Conservation (phyloP, 2,329 filamentous ascomycete species). For the Botrytis fragariae region DNA sequence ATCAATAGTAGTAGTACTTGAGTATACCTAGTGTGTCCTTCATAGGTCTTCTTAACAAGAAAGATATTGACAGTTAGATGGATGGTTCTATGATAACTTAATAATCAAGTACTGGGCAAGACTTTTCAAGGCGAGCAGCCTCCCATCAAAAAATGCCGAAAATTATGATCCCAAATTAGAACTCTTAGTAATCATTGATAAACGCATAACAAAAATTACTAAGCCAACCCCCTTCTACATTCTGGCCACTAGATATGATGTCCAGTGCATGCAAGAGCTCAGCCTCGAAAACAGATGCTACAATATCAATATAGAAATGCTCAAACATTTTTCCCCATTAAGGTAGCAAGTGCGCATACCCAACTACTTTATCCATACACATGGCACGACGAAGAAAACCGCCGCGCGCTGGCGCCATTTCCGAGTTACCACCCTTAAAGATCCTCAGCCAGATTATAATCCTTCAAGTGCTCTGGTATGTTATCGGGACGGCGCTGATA, state of each 20-base stretch:
- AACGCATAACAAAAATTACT: background rate
- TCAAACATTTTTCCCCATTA: background rate
- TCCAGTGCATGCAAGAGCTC: background rate
- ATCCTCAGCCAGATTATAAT: slow-evolving; percentile 65
- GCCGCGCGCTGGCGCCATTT: slow-evolving; percentile 62
- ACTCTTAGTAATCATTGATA: slow-evolving; percentile 6
- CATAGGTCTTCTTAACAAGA: background rate
- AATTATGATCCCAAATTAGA: background rate
- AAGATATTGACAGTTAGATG: background rate
- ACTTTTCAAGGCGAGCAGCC: background rate
- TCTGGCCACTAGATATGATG: slow-evolving; percentile 7
- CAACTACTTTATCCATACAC: background rate
- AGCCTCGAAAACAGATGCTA: background rate
- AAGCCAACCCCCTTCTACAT: slow-evolving; percentile 6
- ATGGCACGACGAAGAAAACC: slow-evolving; percentile 54
- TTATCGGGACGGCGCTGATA: slow-evolving; percentile 58
- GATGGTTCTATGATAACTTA: background rate
- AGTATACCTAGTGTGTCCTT: background rate
- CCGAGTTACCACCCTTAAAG: slow-evolving; percentile 63
- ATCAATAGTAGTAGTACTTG: background rate
- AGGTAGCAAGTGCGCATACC: slow-evolving; percentile 15
- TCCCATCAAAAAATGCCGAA: background rate
- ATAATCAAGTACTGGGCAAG: background rate
- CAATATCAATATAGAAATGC: slow-evolving; percentile 11
- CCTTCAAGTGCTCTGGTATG: slow-evolving; percentile 65